Percentiles rank a stretch among this genome's conserved stretches.
These are phyloP conservation scores for Microcos paniculata DNA, from an alignment of 345 rosid genomes.

Conservation along the genomic window DNA sequence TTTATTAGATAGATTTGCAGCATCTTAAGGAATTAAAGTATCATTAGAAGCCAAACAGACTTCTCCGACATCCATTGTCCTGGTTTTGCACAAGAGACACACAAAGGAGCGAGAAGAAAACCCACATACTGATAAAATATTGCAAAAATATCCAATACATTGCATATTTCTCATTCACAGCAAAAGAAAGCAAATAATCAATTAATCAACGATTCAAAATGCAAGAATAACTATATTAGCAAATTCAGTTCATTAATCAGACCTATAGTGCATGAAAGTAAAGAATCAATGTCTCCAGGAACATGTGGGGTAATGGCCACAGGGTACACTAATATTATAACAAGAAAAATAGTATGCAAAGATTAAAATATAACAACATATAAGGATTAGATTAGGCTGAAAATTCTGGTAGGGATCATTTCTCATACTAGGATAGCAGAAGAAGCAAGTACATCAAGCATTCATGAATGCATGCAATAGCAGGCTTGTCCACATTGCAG, in stretches of 20 bases:
- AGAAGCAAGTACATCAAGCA: conserved; percentile 21
- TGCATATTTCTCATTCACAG: conserved; percentile 11
- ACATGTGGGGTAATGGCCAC: conserved; percentile 9
- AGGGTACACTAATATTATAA: conserved; percentile 2
- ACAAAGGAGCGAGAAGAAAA: neutral
- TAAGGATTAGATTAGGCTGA: too few species aligned
- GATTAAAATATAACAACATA: too few species aligned
- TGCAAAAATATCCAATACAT: conserved; percentile 11
- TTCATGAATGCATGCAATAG: conserved; percentile 27
- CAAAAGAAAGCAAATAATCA: neutral
- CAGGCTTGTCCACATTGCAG: conserved; percentile 21
- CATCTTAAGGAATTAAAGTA: conserved; percentile 22
- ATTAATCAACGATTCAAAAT: neutral
- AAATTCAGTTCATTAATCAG: neutral
- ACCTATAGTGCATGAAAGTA: neutral
- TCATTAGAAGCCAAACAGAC: conserved; percentile 21
- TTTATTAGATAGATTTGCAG: conserved; percentile 15
- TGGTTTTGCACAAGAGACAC: conserved; percentile 2
- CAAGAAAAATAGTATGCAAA: conserved; percentile 2
- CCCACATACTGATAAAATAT: neutral
- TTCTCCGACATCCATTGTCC: conserved; percentile 21
- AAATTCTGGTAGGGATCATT: conserved; percentile 11
- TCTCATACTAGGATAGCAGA: conserved; percentile 16
- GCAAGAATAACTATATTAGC: neutral
- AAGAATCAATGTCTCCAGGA: neutral